phyloP scores from a whole-genome alignment of 345 rosid species.

The Eucalyptus globulus region DNA sequence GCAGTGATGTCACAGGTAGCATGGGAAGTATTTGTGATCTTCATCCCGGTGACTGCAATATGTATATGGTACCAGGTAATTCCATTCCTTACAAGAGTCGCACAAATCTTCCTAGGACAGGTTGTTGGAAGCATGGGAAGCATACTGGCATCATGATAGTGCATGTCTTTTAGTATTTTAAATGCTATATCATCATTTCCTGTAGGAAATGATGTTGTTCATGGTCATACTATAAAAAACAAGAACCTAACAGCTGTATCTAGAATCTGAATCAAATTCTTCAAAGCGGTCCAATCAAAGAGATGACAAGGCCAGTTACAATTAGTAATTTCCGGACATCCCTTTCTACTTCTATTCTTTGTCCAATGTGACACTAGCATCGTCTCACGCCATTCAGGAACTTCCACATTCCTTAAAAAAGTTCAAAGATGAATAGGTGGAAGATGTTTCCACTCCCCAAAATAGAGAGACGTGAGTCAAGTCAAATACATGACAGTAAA shows the following conservation, averaged over 20 bases:
- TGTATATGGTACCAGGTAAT: slow-evolving; percentile 94
- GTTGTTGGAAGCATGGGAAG: neutral
- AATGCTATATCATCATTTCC: neutral
- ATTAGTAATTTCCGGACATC: neutral
- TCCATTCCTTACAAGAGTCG: neutral
- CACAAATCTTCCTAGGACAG: neutral
- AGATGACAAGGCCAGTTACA: neutral
- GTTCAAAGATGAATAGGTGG: neutral
- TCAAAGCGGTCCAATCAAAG: neutral
- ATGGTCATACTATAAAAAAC: neutral
- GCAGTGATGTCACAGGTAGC: slow-evolving; percentile 92
- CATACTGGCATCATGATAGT: neutral
- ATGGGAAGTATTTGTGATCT: slow-evolving; percentile 90
- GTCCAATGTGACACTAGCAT: neutral
- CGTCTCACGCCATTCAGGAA: neutral
- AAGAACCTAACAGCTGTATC: neutral
- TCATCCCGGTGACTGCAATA: slow-evolving; percentile 92
- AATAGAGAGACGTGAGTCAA: neutral
- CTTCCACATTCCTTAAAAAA: neutral
- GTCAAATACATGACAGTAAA: neutral
- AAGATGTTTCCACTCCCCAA: neutral
- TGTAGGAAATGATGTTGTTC: neutral
- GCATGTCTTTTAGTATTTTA: neutral
- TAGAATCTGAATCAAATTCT: neutral
- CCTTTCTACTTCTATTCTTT: neutral